A percentile compares a stretch with the other conserved stretches of the same genome.
Evolutionary conservation across 1,139 yeast species (phyloP).

Genomic region (Wickerhamiella pararugosa): DNA sequence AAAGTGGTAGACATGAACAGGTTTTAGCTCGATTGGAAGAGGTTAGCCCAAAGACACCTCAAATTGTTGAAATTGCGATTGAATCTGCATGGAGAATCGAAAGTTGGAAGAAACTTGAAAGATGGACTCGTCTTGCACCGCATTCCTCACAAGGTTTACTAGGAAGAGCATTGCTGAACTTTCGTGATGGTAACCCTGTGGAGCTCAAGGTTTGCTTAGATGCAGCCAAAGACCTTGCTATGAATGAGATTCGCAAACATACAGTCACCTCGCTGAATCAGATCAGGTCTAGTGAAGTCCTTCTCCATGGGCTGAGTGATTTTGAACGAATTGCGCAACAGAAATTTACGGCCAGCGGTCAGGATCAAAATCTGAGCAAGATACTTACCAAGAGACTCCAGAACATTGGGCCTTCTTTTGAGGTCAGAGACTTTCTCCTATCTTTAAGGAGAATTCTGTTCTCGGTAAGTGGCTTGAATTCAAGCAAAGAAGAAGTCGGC

Average conservation of each 20-base stretch:
- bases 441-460: conserved; percentile 34
- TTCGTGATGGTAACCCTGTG: conserved; percentile 17
- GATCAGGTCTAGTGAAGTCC: conserved; percentile 28
- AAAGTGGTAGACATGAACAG: conserved; percentile 44
- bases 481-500: conserved; percentile 30
- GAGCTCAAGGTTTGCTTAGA: conserved; percentile 31
- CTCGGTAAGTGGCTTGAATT: conserved; percentile 25
- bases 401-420: conserved; percentile 24
- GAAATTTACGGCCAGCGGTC: not conserved
- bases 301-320: conserved; percentile 62
- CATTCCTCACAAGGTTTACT: not conserved
- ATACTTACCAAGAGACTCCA: conserved; percentile 22
- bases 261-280: conserved; percentile 47
- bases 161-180: conserved; percentile 39
- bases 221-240: conserved; percentile 40
- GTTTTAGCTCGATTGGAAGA: conserved; percentile 24
- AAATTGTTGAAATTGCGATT: conserved; percentile 44
- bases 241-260: conserved; percentile 42
- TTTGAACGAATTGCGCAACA: conserved; percentile 26
- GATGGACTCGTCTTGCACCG: conserved; percentile 33
- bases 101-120: conserved; percentile 33
- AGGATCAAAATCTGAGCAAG: conserved; percentile 1
- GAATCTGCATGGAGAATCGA: conserved; percentile 64
- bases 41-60: conserved; percentile 1
- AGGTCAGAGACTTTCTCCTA: conserved; percentile 25